phyloP scores from a whole-genome alignment of 2,329 filamentous ascomycete species.

The Alternaria angustiovoidea region DNA sequence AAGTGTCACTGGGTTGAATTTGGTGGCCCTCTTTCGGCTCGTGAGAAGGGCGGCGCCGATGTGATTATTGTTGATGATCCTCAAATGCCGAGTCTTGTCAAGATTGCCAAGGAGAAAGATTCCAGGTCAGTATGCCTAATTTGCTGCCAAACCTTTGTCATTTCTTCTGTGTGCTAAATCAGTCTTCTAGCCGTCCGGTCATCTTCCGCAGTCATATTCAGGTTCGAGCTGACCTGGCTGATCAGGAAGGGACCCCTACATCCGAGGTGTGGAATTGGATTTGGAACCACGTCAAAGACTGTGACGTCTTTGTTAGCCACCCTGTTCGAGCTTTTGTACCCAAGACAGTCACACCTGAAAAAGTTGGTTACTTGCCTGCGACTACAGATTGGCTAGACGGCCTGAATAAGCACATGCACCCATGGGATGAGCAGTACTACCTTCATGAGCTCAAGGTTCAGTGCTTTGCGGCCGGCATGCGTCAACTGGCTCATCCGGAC shows the following conservation, averaged over 20 bases:
- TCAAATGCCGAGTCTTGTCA: constrained; percentile 82
- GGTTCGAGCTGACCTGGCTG: constrained; percentile 76
- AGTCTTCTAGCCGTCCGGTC: constrained; percentile 67
- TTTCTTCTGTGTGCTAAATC: background rate
- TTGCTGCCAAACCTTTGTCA: background rate
- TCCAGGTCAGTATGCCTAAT: constrained; percentile 50
- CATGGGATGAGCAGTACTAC: constrained; percentile 77
- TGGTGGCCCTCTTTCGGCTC: constrained; percentile 71
- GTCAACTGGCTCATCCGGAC: constrained; percentile 65
- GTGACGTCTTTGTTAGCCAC: constrained; percentile 83
- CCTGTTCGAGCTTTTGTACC: constrained; percentile 81
- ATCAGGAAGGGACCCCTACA: constrained; percentile 70
- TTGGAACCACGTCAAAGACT: constrained; percentile 73
- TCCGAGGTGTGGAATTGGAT: constrained; percentile 78
- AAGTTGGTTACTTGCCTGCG: constrained; percentile 78
- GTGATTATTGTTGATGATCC: constrained; percentile 82
- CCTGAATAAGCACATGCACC: constrained; percentile 76
- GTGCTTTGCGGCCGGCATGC: constrained; percentile 67
- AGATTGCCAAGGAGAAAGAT: constrained; percentile 74
- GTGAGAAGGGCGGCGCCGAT: constrained; percentile 75
- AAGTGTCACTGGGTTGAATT: constrained; percentile 73
- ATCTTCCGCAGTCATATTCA: constrained; percentile 86
- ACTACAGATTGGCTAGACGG: constrained; percentile 87
- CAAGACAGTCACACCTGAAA: constrained; percentile 68
- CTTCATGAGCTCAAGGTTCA: constrained; percentile 74